Evolutionary conservation across 768 basidiomycete species (phyloP).

Genomic region (Boletales sp.): DNA sequence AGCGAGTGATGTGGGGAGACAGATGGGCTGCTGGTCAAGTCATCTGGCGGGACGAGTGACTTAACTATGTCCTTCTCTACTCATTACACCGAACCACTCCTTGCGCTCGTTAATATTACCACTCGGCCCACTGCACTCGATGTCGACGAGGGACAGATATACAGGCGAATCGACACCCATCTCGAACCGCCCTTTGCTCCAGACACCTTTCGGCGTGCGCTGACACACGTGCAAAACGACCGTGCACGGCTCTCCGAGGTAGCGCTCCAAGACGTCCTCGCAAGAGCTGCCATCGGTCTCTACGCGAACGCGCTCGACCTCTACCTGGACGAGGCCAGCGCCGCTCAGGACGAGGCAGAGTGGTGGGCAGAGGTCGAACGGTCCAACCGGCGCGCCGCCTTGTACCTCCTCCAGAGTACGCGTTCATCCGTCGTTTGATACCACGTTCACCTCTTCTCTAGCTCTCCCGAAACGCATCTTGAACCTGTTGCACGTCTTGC

Average conservation of each 20-base stretch:
- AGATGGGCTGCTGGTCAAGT: slow-evolving; percentile 85
- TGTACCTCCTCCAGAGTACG: slow-evolving; percentile 81
- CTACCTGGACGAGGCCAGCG: slow-evolving; percentile 61
- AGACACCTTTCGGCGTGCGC: slow-evolving; percentile 13
- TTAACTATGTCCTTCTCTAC: slow-evolving; percentile 15
- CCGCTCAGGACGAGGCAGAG: slow-evolving; percentile 71
- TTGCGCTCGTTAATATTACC: slow-evolving; percentile 11
- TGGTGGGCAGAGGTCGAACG: slow-evolving; percentile 81
- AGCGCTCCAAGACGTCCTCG: slow-evolving; percentile 36
- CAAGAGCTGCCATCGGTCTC: slow-evolving; percentile 50
- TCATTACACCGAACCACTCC: slow-evolving; percentile 27
- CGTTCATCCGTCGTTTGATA: slow-evolving; percentile 10
- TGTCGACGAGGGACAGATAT: slow-evolving; percentile 6
- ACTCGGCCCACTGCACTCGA: slow-evolving; percentile 8
- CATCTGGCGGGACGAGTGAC: slow-evolving; percentile 67
- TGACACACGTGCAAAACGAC: slow-evolving; percentile 16
- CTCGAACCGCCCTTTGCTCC: slow-evolving; percentile 21
- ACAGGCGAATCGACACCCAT: slow-evolving; percentile 12
- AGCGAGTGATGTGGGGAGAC: slow-evolving; percentile 86
- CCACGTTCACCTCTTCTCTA: neutral
- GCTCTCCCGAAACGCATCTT: slow-evolving; percentile 26
- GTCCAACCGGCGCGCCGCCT: slow-evolving; percentile 50
- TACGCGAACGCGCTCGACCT: slow-evolving; percentile 65
- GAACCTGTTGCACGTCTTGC: slow-evolving; percentile 39
- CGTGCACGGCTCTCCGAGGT: slow-evolving; percentile 3